Percentiles rank a stretch among this genome's conserved stretches.
These are phyloP conservation scores for Paramecium biaurelia DNA, from an alignment of 73 alveolate species.

Conservation along the genomic window DNA sequence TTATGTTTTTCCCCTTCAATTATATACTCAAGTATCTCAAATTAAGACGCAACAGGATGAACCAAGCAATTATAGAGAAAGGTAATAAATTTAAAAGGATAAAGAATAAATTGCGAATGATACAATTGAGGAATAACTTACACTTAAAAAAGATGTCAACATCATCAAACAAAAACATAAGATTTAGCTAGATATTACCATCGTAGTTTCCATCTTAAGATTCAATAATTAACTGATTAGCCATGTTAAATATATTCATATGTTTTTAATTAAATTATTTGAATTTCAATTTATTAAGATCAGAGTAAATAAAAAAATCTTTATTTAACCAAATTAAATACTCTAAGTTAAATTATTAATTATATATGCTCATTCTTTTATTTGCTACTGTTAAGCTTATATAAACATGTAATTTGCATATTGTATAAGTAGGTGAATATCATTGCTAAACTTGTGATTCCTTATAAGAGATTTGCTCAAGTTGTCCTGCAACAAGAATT, in stretches of 20 bases:
- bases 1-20: slow-evolving; percentile 8
- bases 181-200: neutral
- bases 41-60: neutral
- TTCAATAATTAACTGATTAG: neutral
- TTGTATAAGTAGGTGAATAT: neutral
- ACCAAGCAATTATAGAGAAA: neutral
- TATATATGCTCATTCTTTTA: neutral
- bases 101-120: neutral
- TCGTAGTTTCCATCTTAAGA: neutral
- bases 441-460: neutral
- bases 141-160: neutral
- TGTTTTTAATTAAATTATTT: neutral
- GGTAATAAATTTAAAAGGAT: neutral
- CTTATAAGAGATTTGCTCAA: neutral
- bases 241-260: neutral
- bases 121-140: neutral
- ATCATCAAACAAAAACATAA: neutral
- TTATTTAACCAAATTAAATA: neutral
- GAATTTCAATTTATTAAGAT: neutral
- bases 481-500: neutral
- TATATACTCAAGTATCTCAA: neutral
- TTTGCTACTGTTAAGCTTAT: neutral
- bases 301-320: neutral
- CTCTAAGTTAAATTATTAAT: neutral
- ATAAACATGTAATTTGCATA: neutral